A percentile compares a stretch with the other conserved stretches of the same genome.
These are phyloP conservation scores for Kazachstania martiniae DNA, from an alignment of 805 yeast species.

Conservation along the genomic window DNA sequence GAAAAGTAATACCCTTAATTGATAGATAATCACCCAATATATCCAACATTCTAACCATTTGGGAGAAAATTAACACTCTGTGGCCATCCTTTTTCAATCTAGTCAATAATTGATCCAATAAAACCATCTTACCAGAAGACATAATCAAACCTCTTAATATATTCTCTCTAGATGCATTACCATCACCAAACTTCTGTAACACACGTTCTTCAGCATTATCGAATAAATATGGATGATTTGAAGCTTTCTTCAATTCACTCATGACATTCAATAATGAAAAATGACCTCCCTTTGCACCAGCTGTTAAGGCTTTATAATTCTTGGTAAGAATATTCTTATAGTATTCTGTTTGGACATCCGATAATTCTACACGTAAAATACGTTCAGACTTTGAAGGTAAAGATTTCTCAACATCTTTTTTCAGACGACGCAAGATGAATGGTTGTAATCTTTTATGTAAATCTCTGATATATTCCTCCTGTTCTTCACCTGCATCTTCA, in stretches of 20 bases:
- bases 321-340: conserved; percentile 88
- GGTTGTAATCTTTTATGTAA: conserved; percentile 82
- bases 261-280: conserved; percentile 81
- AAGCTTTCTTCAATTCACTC: conserved; percentile 93
- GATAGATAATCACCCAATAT: conserved; percentile 87
- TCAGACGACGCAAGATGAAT: conserved; percentile 81
- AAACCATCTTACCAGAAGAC: conserved; percentile 98
- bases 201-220: conserved; percentile 87
- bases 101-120: conserved; percentile 78
- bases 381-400: conserved; percentile 93
- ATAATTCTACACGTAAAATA: conserved; percentile 85
- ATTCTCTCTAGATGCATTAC: conserved; percentile 57
- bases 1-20: conserved; percentile 80
- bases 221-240: conserved; percentile 92
- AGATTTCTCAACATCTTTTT: conserved; percentile 95
- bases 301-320: conserved; percentile 83
- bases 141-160: conserved; percentile 82
- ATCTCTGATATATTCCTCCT: conserved; percentile 79
- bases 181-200: conserved; percentile 50
- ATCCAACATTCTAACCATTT: conserved; percentile 95
- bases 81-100: conserved; percentile 89
- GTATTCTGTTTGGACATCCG: conserved; percentile 91
- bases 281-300: conserved; percentile 68
- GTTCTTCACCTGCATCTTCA: conserved; percentile 76
- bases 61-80: conserved; percentile 87